Evolutionary conservation across 805 yeast species (phyloP).

Genomic region (Brettanomyces sp.): DNA sequence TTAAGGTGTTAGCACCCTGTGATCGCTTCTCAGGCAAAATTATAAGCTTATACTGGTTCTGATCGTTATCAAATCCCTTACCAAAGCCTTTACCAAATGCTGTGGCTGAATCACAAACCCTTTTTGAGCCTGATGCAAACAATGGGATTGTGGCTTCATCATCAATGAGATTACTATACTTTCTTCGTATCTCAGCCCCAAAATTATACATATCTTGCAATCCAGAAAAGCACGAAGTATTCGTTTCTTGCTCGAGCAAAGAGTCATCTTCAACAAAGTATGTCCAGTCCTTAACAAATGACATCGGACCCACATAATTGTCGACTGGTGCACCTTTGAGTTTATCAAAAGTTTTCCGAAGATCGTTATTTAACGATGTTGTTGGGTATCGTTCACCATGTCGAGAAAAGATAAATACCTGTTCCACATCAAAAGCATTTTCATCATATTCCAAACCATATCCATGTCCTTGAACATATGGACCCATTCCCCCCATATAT

Average conservation of each 20-base stretch:
- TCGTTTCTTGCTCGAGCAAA: constrained; percentile 38
- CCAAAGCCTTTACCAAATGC: constrained; percentile 54
- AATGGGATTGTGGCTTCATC: constrained; percentile 31
- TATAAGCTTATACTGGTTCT: constrained; percentile 24
- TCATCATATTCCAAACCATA: constrained; percentile 39
- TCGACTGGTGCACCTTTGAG: constrained; percentile 27
- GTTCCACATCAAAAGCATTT: constrained; percentile 31
- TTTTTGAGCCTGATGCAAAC: constrained; percentile 44
- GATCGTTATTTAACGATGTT: constrained; percentile 23
- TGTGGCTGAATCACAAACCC: constrained; percentile 47
- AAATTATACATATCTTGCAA: constrained; percentile 36
- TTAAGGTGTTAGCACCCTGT: constrained; percentile 51
- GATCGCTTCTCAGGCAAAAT: constrained; percentile 36
- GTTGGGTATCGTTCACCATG: constrained; percentile 78
- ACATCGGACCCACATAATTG: constrained; percentile 38
- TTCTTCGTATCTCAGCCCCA: constrained; percentile 39
- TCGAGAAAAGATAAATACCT: constrained; percentile 62
- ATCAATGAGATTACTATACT: constrained; percentile 39
- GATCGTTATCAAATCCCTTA: constrained; percentile 21
- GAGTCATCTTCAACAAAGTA: constrained; percentile 28
- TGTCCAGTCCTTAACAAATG: constrained; percentile 46
- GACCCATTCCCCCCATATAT: constrained; percentile 42
- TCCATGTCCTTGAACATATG: constrained; percentile 43
- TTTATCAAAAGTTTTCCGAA: constrained; percentile 19
- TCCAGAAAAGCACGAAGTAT: constrained; percentile 44